These are phyloP conservation scores for Lactarius sanguifluus DNA, from an alignment of 768 basidiomycete species.

Conservation along the genomic window DNA sequence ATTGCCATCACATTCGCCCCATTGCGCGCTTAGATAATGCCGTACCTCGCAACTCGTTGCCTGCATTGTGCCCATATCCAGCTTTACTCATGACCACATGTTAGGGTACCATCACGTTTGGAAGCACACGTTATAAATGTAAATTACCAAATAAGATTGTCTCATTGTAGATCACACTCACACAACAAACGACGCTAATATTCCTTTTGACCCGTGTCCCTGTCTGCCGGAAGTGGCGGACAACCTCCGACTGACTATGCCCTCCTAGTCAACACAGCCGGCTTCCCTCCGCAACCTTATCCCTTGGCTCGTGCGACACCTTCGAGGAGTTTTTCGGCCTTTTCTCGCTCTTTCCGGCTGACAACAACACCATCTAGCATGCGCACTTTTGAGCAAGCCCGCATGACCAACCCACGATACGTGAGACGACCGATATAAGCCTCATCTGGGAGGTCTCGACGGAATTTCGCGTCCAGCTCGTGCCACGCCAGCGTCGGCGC, in stretches of 20 bases:
- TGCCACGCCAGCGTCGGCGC: constrained; percentile 50
- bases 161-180: constrained; percentile 26
- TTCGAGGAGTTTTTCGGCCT: constrained; percentile 71
- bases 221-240: constrained; percentile 20
- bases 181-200: constrained; percentile 19
- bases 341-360: constrained; percentile 78
- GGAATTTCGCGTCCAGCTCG: constrained; percentile 81
- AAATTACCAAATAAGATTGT: constrained; percentile 23
- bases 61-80: constrained; percentile 27
- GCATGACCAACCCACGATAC: constrained; percentile 88
- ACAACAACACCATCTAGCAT: constrained; percentile 87
- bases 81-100: constrained; percentile 29
- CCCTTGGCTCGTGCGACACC: constrained; percentile 44
- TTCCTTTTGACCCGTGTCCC: constrained; percentile 16
- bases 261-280: constrained; percentile 18
- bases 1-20: constrained; percentile 22
- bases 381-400: constrained; percentile 61
- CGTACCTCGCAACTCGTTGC: constrained; percentile 29
- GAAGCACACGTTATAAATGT: constrained; percentile 26
- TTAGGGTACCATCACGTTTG: constrained; percentile 27
- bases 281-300: constrained; percentile 25
- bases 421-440: constrained; percentile 83
- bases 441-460: constrained; percentile 85
- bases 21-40: constrained; percentile 31
- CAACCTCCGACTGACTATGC: constrained; percentile 21